Conservation (phyloP, 352 stramenopile species). For the Aphanomyces astaci region DNA sequence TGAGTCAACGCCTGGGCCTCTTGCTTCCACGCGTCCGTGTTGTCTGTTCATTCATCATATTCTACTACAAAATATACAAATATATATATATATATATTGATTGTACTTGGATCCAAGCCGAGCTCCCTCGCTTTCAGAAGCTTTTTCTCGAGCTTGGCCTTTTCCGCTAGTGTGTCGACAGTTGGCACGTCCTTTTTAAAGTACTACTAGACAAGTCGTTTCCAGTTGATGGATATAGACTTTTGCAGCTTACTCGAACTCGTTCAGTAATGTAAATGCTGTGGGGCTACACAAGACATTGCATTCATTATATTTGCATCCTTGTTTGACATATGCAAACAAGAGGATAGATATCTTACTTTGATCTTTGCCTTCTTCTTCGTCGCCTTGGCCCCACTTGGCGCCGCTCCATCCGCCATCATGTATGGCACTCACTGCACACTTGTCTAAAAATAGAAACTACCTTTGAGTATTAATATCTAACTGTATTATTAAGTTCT, state of each 20-base stretch:
- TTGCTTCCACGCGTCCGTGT: conserved; percentile 44
- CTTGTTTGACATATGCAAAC: neutral
- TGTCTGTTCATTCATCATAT: no score
- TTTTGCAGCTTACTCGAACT: conserved; percentile 34
- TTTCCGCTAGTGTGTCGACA: conserved; percentile 61
- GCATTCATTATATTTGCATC: neutral
- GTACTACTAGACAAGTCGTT: conserved; percentile 47
- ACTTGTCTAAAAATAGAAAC: neutral
- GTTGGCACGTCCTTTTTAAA: conserved; percentile 54
- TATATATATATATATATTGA: no score
- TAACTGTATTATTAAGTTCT: no score
- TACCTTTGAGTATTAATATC: no score
- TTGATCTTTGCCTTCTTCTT: neutral
- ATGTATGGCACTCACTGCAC: neutral
- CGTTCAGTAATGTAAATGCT: conserved; percentile 66
- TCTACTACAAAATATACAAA: no score
- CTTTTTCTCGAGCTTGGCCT: conserved; percentile 59
- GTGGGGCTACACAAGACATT: conserved; percentile 7
- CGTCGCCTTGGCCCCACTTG: neutral
- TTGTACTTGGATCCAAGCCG: conserved; percentile 3
- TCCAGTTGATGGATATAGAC: no score
- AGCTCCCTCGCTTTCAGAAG: conserved; percentile 35
- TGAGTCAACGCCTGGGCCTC: conserved; percentile 56
- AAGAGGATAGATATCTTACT: neutral
- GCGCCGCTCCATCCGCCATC: neutral